phyloP scores from a whole-genome alignment of 2,329 filamentous ascomycete genomes.

The Fusarium sp. region DNA sequence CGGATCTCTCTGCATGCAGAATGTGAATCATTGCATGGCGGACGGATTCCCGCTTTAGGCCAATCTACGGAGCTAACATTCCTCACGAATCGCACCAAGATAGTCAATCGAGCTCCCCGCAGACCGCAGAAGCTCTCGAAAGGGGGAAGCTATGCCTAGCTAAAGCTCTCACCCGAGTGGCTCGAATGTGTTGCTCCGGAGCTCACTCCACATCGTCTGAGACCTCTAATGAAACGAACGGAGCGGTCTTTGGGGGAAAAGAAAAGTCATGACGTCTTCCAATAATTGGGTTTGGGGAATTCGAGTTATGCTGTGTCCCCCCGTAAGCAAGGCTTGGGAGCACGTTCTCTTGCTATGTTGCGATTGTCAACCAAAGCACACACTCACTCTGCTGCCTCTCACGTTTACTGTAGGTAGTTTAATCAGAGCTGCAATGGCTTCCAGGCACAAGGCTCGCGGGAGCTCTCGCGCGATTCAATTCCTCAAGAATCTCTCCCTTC shows the following conservation, averaged over 20 bases:
- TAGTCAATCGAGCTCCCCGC: neutral
- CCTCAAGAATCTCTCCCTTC: conserved; percentile 25
- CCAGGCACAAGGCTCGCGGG: neutral
- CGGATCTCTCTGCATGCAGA: neutral
- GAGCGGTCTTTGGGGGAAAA: neutral
- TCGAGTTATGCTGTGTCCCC: neutral
- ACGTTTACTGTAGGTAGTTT: neutral
- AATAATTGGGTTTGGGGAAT: conserved; percentile 9
- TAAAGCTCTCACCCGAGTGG: neutral
- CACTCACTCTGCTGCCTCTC: neutral
- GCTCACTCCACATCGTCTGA: neutral
- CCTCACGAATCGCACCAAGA: conserved; percentile 1
- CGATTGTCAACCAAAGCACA: neutral
- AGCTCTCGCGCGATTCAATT: conserved; percentile 10
- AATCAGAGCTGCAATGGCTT: neutral
- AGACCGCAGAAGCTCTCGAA: neutral
- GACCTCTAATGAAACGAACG: conserved; percentile 1
- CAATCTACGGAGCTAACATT: conserved; percentile 19
- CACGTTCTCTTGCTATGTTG: neutral
- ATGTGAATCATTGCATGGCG: neutral
- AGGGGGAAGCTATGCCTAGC: neutral
- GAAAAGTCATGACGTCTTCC: conserved; percentile 35
- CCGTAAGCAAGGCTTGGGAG: neutral
- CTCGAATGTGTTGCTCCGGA: conserved; percentile 10
- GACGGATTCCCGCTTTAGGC: neutral